A percentile compares a stretch with the other conserved stretches of the same genome.
These are phyloP conservation scores for Herpomyces periplanetae DNA, from an alignment of 2,329 filamentous ascomycete genomes.

Conservation along the genomic window DNA sequence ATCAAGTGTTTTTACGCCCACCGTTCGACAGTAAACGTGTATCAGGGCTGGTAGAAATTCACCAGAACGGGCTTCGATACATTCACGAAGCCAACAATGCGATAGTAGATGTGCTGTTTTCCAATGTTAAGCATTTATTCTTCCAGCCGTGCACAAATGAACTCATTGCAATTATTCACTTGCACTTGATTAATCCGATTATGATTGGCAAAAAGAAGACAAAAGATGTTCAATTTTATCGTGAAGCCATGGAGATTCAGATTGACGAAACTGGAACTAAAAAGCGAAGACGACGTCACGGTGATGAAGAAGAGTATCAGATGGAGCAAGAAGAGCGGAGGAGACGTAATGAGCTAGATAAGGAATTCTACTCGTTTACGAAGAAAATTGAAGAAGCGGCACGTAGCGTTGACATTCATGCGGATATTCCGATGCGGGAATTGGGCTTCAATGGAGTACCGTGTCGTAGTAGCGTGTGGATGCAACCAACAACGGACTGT, in stretches of 20 bases:
- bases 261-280: conserved; percentile 96
- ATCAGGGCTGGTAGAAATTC: conserved; percentile 76
- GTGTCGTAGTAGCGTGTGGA: conserved; percentile 69
- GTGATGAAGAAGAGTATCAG: conserved; percentile 93
- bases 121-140: conserved; percentile 91
- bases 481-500: conserved; percentile 84
- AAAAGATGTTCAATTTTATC: conserved; percentile 90
- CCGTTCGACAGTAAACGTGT: conserved; percentile 89
- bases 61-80: conserved; percentile 94
- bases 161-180: conserved; percentile 84
- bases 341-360: conserved; percentile 59
- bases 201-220: conserved; percentile 97
- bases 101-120: conserved; percentile 72
- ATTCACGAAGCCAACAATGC: conserved; percentile 32
- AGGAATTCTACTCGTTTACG: conserved; percentile 75
- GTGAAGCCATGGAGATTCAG: conserved; percentile 88
- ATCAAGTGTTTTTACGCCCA: conserved; percentile 79
- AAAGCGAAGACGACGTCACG: conserved; percentile 85
- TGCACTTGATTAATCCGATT: conserved; percentile 89
- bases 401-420: conserved; percentile 54
- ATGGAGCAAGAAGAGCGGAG: conserved; percentile 86
- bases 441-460: conserved; percentile 89
- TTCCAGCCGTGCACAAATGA: conserved; percentile 93
- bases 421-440: conserved; percentile 86
- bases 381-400: conserved; percentile 92